Evolutionary conservation across 139 green algal species (phyloP), one percentile per base, ranked within the genome.

Genomic region (Limnomonas spitsbergensis): DNA sequence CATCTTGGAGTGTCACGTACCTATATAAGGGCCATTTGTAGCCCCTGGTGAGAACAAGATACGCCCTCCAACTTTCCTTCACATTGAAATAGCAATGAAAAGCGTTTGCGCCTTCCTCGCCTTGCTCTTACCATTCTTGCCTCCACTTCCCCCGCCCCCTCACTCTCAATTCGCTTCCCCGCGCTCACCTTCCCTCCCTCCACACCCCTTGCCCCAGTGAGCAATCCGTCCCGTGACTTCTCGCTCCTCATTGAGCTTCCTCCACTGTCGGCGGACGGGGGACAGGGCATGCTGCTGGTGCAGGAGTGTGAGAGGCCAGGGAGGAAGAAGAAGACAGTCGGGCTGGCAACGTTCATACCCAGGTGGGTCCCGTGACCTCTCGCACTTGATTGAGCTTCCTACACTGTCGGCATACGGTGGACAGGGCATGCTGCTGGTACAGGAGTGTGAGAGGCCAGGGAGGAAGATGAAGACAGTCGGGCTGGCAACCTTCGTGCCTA

Each of bases 311-410:
- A 72, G 40, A 66, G 81, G 26, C 9, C 37, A n/a, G 68, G 34
- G n/a, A 52, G 32, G 34, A 68, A 69, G 32, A 2, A 72, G 9
- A 83, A 83, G 78, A 53, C 54, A 37, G 32, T 86, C 0, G 81
- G 69, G 7, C 77, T 82, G 38, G 81, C 81, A 39, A 82, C 77
- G 32, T 86, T 86, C 52, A 75, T 86, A 32, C 81, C 81, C 24
- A 40, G 53, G 20, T 36, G 14, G 42, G 27, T 80, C 76, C 61
- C 66, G 71, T 39, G 81, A 86, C 73, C 71, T 86, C 39, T 77
- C 78, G n/a, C 76, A 82, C 27, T 29, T 77, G 26, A 73, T 86
- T 1, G 81, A 86, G 52, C 66, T 82, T 31, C 40, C 38, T 53
- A 20, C 31, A 4, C 7, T 36, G 2, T n/a, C 68, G 6, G 2